Conservation (phyloP, 106 monocot genomes). For the Dioscorea dumetorum region DNA sequence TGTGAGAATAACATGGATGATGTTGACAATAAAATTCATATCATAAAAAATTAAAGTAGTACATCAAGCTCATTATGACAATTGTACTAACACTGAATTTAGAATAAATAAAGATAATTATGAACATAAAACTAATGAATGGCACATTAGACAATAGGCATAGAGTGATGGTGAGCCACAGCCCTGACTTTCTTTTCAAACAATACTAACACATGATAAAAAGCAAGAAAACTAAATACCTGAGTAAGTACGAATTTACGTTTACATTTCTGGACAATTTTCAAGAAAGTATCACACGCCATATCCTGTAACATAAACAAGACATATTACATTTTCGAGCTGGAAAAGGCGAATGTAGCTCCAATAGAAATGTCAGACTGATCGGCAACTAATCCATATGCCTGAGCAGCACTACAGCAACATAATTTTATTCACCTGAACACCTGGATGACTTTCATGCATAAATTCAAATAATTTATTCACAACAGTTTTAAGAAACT, state of each 20-base stretch:
- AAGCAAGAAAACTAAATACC: constrained; percentile 20
- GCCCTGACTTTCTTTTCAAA: too few species aligned
- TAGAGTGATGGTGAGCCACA: neutral
- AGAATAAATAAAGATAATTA: too few species aligned
- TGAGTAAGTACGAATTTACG: constrained; percentile 86
- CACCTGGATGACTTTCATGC: constrained; percentile 99
- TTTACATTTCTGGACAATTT: constrained; percentile 98
- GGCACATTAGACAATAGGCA: too few species aligned
- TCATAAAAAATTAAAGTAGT: too few species aligned
- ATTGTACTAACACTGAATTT: too few species aligned
- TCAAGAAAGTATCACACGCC: constrained; percentile 97
- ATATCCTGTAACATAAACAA: constrained; percentile 56
- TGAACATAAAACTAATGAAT: too few species aligned
- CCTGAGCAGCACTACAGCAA: too few species aligned
- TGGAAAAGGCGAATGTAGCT: neutral
- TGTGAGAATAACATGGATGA: too few species aligned
- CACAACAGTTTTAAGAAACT: constrained; percentile 98
- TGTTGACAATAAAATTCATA: too few species aligned
- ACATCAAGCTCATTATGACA: too few species aligned
- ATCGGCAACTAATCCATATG: too few species aligned
- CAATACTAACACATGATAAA: neutral
- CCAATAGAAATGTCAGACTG: too few species aligned
- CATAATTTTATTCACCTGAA: constrained; percentile 60
- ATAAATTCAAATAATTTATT: constrained; percentile 99
- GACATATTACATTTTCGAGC: neutral